Percentiles rank a stretch among this genome's conserved stretches.
Evolutionary conservation across 768 basidiomycete genomes (phyloP).

Genomic region (Rhodotorula sphaerocarpa): DNA sequence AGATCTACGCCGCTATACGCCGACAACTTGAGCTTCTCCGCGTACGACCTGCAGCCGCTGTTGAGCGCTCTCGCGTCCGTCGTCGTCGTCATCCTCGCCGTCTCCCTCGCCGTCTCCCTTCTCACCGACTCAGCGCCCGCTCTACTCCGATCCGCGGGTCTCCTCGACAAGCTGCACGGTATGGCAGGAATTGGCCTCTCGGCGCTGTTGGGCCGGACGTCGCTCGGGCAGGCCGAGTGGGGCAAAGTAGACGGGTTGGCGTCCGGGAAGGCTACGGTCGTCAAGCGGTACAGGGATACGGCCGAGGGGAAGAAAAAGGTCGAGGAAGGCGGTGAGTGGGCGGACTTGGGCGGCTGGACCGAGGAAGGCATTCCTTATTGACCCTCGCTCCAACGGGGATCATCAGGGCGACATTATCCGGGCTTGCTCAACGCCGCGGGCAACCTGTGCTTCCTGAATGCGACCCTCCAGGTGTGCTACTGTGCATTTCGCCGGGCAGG

Average conservation of each 20-base stretch:
- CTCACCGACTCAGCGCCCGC: neutral
- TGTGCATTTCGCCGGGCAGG: too few relatives aligned
- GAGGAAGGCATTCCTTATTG: too few relatives aligned
- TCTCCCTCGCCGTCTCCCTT: neutral
- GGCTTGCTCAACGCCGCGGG: slow-evolving; percentile 93
- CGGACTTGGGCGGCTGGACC: too few relatives aligned
- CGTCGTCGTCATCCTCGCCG: neutral
- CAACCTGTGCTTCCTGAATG: slow-evolving; percentile 96
- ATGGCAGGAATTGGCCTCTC: slow-evolving; percentile 7
- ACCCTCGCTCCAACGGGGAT: too few relatives aligned
- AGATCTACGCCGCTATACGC: neutral
- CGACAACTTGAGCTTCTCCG: neutral
- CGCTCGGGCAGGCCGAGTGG: slow-evolving; percentile 4
- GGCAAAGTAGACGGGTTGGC: neutral
- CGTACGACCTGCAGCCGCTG: slow-evolving; percentile 16
- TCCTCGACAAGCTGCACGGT: neutral
- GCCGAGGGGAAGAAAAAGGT: neutral
- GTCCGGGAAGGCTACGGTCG: neutral
- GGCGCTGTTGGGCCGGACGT: slow-evolving; percentile 1
- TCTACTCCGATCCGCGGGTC: neutral
- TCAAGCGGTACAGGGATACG: slow-evolving; percentile 17
- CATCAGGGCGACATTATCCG: slow-evolving; percentile 53
- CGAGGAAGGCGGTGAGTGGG: slow-evolving; percentile 1
- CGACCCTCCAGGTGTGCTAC: slow-evolving; percentile 64
- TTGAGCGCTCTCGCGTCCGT: neutral